Evolutionary conservation across 164 flowering plant genomes (phyloP), one percentile per base, ranked within the genome.

Genomic region (Tetracentron sinense): DNA sequence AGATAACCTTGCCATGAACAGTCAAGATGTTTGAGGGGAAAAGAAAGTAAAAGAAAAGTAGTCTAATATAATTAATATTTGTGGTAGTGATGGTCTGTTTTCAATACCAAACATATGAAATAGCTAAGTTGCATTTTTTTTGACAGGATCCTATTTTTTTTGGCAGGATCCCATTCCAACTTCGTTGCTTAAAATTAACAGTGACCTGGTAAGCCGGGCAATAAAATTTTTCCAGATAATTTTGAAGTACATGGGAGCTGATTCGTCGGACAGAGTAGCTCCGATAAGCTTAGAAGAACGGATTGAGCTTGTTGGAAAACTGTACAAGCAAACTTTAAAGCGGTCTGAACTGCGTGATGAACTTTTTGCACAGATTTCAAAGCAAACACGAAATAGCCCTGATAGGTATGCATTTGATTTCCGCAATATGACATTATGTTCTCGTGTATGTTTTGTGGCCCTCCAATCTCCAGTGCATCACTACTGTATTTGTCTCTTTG

Each of bases 291-390:
- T 89, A 65, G 98, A 90, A 69, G 97, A 95, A 63, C 69, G 86
- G 58, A 78, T 88, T 71, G 96, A 95, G 57, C 83, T 95, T 68
- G 82, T 95, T 74, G 87, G 86, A 35, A 95, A 95, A 74, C 62
- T 95, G 15, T 92, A 73, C 68, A 95, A 95, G 82, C 97, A 90
- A 50, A 82, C 96, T 33, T 67, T 95, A 77, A 92, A 92, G 79
- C 96, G 94, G 53, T 78, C 92, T 23, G 99, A 95, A 72, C 97
- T 95, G 31, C 83, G 99, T 30, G 99, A 95, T 82, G 99, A 95
- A 71, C 82, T 95, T 47, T 95, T 92, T 80, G 85, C 72, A 29
- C 99, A 95, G 66, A 78, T 95, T 52, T 88, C 89, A 52, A 95
- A 95, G 76, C 99, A 95, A 75, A 95, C 99, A 57, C 81, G 96